Evolutionary conservation across 495 filamentous ascomycete genomes (phyloP).

Genomic region (Pseudotulostoma volvatum): DNA sequence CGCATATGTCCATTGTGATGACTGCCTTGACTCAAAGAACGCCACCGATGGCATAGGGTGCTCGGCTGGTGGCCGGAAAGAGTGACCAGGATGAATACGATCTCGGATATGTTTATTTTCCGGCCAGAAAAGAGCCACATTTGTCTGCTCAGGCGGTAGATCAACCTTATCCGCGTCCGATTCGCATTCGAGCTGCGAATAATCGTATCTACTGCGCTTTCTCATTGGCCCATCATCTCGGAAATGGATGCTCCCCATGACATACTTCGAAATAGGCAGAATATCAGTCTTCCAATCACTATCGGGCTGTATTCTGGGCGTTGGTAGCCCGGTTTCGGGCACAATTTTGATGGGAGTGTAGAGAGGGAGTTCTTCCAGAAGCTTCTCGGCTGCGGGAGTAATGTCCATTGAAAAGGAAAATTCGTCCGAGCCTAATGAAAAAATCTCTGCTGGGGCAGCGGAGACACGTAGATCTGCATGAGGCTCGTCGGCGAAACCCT

Average conservation of each 20-base stretch:
- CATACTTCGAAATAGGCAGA: slow-evolving; percentile 74
- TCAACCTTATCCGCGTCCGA: slow-evolving; percentile 34
- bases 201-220: slow-evolving; percentile 67
- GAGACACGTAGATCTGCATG: slow-evolving; percentile 23
- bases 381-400: slow-evolving; percentile 58
- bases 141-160: slow-evolving; percentile 51
- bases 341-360: slow-evolving; percentile 49
- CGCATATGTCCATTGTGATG: slow-evolving; percentile 77
- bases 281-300: slow-evolving; percentile 57
- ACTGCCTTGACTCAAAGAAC: slow-evolving; percentile 72
- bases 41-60: slow-evolving; percentile 69
- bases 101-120: slow-evolving; percentile 84
- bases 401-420: slow-evolving; percentile 62
- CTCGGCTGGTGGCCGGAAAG: slow-evolving; percentile 85
- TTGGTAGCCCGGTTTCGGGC: slow-evolving; percentile 36
- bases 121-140: slow-evolving; percentile 74
- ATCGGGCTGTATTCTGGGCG: slow-evolving; percentile 44
- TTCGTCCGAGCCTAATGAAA: slow-evolving; percentile 65
- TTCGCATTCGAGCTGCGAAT: slow-evolving; percentile 47
- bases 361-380: slow-evolving; percentile 73
- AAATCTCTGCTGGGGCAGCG: slow-evolving; percentile 49
- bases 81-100: slow-evolving; percentile 77
- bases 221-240: slow-evolving; percentile 46
- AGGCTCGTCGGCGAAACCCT: slow-evolving; percentile 31
- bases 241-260: slow-evolving; percentile 62